A percentile compares a stretch with the other conserved stretches of the same genome.
These are phyloP conservation scores for Diaporthe batatas DNA, from an alignment of 2,329 filamentous ascomycete species.

Conservation along the genomic window DNA sequence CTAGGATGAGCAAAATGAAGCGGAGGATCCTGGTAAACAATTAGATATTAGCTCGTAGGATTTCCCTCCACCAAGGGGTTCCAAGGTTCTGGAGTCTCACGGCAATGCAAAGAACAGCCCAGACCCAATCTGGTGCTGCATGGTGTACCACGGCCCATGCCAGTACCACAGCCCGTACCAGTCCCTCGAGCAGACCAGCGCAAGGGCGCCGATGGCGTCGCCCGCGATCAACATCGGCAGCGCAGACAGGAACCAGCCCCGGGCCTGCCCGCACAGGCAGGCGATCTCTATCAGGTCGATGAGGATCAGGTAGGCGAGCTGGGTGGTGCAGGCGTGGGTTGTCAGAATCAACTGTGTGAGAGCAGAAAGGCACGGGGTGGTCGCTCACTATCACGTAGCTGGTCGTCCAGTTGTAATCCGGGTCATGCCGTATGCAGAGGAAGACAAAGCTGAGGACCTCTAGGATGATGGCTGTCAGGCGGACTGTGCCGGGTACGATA, in stretches of 20 bases:
- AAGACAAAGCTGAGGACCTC: conserved; percentile 35
- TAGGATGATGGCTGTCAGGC: conserved; percentile 27
- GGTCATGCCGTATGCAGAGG: conserved; percentile 10
- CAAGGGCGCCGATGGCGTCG: conserved; percentile 33
- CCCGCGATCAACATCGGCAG: conserved; percentile 34
- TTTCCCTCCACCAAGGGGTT: no score
- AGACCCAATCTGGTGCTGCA: conserved; percentile 39
- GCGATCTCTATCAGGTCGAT: conserved; percentile 33
- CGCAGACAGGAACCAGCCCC: conserved; percentile 35
- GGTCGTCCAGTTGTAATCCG: conserved; percentile 20
- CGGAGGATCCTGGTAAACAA: conserved; percentile 19
- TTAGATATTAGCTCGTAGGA: neutral
- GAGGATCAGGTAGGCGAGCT: conserved; percentile 40
- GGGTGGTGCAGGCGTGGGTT: conserved; percentile 1
- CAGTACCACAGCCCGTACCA: conserved; percentile 42
- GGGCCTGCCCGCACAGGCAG: conserved; percentile 38
- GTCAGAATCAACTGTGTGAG: neutral
- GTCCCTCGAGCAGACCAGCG: conserved; percentile 40
- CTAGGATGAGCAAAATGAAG: conserved; percentile 27
- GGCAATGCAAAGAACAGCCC: conserved; percentile 39
- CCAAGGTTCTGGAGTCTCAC: conserved; percentile 9
- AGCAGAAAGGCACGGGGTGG: neutral
- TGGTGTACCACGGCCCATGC: conserved; percentile 40
- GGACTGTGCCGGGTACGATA: conserved; percentile 26
- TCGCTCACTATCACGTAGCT: conserved; percentile 41